phyloP scores from a whole-genome alignment of 345 rosid species.

The Lenwebbia sp. region DNA sequence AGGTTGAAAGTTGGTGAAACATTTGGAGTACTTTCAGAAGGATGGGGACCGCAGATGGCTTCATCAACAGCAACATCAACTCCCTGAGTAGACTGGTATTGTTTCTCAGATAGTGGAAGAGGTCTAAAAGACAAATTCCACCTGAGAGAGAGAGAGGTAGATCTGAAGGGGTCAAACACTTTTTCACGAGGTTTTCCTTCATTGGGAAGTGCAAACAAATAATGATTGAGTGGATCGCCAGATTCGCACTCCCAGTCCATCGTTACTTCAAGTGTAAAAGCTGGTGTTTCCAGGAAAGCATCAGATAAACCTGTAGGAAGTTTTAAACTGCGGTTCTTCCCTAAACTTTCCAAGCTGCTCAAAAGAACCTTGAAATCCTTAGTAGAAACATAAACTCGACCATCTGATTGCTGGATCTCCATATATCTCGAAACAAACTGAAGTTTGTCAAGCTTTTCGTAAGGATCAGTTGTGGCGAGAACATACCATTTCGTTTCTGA shows the following conservation, averaged over 20 bases:
- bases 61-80: constrained; percentile 23
- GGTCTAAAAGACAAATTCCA: constrained; percentile 84
- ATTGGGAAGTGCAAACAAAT: constrained; percentile 71
- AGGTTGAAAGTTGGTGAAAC: constrained; percentile 55
- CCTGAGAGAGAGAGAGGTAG: constrained; percentile 84
- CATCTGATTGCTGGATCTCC: constrained; percentile 95
- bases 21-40: constrained; percentile 26
- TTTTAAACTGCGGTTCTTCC: constrained; percentile 46
- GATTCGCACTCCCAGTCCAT: constrained; percentile 97
- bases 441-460: constrained; percentile 90
- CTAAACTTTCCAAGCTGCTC: constrained; percentile 90
- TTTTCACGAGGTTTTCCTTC: constrained; percentile 79
- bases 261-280: constrained; percentile 69
- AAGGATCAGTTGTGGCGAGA: constrained; percentile 93
- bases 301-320: constrained; percentile 39
- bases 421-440: constrained; percentile 50
- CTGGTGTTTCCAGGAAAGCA: constrained; percentile 67
- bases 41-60: constrained; percentile 19
- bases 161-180: constrained; percentile 89
- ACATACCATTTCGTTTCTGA: constrained; percentile 60
- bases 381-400: constrained; percentile 63
- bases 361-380: constrained; percentile 64
- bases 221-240: constrained; percentile 85
- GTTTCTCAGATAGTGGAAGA: constrained; percentile 16
- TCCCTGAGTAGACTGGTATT: constrained; percentile 25